phyloP scores from a whole-genome alignment of 2,329 filamentous ascomycete species.

The Sordariomycetes sp. region DNA sequence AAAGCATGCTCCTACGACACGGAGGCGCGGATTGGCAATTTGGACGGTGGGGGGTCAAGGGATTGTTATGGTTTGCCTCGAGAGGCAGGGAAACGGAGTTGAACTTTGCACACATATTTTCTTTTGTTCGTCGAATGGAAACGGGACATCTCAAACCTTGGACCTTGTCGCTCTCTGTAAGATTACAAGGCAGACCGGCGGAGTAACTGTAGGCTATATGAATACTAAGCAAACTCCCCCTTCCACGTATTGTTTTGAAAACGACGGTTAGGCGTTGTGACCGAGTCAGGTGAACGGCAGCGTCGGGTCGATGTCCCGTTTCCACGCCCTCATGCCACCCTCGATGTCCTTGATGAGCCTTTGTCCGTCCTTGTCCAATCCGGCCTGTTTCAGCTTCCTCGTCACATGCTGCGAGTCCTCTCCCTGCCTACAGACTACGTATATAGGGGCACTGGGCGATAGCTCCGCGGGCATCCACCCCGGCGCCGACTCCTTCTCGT shows the following conservation, averaged over 20 bases:
- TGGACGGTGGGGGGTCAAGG: not conserved
- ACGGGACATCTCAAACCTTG: not conserved
- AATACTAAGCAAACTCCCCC: slow-evolving; percentile 2
- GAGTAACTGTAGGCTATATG: slow-evolving; percentile 12
- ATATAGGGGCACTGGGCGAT: slow-evolving; percentile 42
- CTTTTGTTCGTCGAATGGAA: not conserved
- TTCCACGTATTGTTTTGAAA: not conserved
- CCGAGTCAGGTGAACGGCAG: slow-evolving; percentile 37
- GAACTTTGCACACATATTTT: not conserved
- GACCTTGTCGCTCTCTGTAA: not conserved
- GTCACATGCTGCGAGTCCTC: slow-evolving; percentile 69
- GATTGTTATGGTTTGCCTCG: not conserved
- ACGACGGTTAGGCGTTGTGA: not conserved
- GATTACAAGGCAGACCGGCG: slow-evolving; percentile 3
- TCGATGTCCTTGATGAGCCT: slow-evolving; percentile 59
- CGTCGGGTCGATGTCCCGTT: slow-evolving; percentile 49
- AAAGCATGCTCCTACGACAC: not conserved
- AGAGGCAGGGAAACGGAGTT: not conserved
- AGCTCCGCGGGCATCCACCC: slow-evolving; percentile 28
- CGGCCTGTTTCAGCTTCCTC: slow-evolving; percentile 52
- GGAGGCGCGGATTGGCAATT: not conserved
- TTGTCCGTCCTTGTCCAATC: slow-evolving; percentile 36
- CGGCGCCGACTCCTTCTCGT: slow-evolving; percentile 8
- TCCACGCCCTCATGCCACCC: slow-evolving; percentile 67
- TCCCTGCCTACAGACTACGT: slow-evolving; percentile 63